Percentiles rank a stretch among this genome's conserved stretches.
These are phyloP conservation scores for Metschnikowia picachoensis DNA, from an alignment of 805 yeast genomes.

Conservation along the genomic window DNA sequence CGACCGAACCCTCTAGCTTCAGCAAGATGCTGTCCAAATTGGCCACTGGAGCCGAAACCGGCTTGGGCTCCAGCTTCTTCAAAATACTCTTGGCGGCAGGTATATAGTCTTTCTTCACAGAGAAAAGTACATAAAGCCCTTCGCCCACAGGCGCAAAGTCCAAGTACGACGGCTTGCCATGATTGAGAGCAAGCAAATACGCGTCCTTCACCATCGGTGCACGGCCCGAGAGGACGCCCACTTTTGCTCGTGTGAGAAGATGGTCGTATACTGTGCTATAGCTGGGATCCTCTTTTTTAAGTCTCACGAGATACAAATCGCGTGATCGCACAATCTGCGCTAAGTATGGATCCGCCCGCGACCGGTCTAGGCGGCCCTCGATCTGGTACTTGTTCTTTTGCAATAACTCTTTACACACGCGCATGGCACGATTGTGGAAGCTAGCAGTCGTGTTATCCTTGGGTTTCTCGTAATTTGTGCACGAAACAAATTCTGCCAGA, in stretches of 20 bases:
- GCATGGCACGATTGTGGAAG: constrained; percentile 24
- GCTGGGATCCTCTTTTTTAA: constrained; percentile 26
- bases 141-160: constrained; percentile 8
- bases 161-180: constrained; percentile 10
- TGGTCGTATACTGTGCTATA: constrained; percentile 38
- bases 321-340: constrained; percentile 43
- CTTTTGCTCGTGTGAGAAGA: constrained; percentile 43
- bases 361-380: constrained; percentile 59
- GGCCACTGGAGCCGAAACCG: constrained; percentile 4
- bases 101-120: constrained; percentile 35
- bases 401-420: constrained; percentile 29
- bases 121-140: constrained; percentile 28
- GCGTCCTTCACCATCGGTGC: constrained; percentile 58
- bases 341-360: constrained; percentile 56
- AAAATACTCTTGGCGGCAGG: constrained; percentile 24
- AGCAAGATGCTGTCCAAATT: constrained; percentile 25
- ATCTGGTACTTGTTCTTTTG: constrained; percentile 35
- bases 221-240: constrained; percentile 56
- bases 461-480: constrained; percentile 25
- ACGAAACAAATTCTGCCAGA: constrained; percentile 34
- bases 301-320: constrained; percentile 49
- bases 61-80: constrained; percentile 12
- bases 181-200: constrained; percentile 46
- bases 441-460: constrained; percentile 16
- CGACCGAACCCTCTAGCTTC: constrained; percentile 14